Percentiles rank a stretch among this genome's conserved stretches.
phyloP scores from a whole-genome alignment of 345 rosid species.

The Ricinus communis region DNA sequence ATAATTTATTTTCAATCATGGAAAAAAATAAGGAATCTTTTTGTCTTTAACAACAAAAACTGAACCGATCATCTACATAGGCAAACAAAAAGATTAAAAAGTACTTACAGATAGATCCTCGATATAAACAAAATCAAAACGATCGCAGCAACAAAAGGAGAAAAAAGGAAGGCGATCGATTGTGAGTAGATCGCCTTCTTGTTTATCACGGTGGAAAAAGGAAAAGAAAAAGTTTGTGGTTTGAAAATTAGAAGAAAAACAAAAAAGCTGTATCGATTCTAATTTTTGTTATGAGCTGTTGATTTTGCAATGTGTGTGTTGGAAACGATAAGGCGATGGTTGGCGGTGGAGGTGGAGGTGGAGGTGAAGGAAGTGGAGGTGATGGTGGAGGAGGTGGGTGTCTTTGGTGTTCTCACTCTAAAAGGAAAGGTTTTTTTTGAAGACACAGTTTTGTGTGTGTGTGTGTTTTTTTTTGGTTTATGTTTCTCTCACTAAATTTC shows the following conservation, averaged over 20 bases:
- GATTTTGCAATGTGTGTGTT: constrained; percentile 5
- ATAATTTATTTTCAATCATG: too few species aligned
- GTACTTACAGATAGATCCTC: constrained; percentile 59
- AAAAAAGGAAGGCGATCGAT: constrained; percentile 2
- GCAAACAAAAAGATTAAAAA: constrained; percentile 8
- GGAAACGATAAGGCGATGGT: constrained; percentile 5
- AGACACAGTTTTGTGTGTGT: neutral
- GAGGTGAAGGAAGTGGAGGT: neutral
- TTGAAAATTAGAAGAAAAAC: too few species aligned
- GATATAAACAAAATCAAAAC: constrained; percentile 19
- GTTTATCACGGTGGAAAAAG: too few species aligned
- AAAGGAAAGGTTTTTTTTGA: neutral
- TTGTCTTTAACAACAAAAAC: neutral
- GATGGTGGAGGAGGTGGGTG: neutral
- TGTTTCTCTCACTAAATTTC: neutral
- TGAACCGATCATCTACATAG: constrained; percentile 29
- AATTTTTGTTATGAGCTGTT: too few species aligned
- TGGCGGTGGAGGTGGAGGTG: constrained; percentile 11
- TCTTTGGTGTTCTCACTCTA: constrained; percentile 12
- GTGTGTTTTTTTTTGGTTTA: neutral
- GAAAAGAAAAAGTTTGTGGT: too few species aligned
- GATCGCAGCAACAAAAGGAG: constrained; percentile 34
- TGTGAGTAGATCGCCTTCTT: constrained; percentile 11
- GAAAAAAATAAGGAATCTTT: constrained; percentile 5
- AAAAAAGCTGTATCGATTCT: too few species aligned